phyloP scores from a whole-genome alignment of 2,329 filamentous ascomycete genomes.

The Chaetomium sp. region DNA sequence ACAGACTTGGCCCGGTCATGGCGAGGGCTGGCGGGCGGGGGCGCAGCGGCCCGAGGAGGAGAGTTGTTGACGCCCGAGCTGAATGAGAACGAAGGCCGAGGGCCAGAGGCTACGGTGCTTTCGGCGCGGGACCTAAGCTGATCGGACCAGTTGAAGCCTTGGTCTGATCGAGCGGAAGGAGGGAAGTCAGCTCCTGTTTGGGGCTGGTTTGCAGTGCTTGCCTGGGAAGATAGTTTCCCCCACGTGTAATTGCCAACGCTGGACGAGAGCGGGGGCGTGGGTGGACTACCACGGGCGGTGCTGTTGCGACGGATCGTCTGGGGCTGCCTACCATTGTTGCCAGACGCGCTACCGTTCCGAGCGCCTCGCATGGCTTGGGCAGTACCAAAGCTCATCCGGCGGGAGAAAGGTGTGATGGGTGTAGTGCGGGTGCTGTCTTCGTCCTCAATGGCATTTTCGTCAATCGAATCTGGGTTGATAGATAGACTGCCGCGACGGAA shows the following conservation, averaged over 20 bases:
- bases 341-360: conserved; percentile 55
- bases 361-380: conserved; percentile 62
- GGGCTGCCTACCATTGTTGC: conserved; percentile 54
- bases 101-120: conserved; percentile 56
- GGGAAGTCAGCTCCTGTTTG: conserved; percentile 59
- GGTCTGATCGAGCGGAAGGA: conserved; percentile 61
- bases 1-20: conserved; percentile 68
- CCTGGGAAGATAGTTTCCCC: conserved; percentile 42
- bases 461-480: conserved; percentile 59
- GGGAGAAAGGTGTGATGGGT: conserved; percentile 67
- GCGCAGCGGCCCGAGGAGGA: conserved; percentile 33
- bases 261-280: conserved; percentile 29
- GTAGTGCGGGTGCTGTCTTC: conserved; percentile 53
- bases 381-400: conserved; percentile 82
- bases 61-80: conserved; percentile 39
- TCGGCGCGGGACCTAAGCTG: conserved; percentile 88
- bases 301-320: conserved; percentile 27
- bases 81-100: conserved; percentile 54
- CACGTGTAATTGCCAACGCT: conserved; percentile 29
- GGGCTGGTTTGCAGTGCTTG: conserved; percentile 52
- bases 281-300: conserved; percentile 20
- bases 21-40: conserved; percentile 26
- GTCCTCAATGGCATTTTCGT: conserved; percentile 70
- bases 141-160: conserved; percentile 96
- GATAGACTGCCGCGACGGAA: conserved; percentile 56